Base-by-base conservation (phyloP, 768 basidiomycete genomes). In the Fomitopsis serialis region DNA sequence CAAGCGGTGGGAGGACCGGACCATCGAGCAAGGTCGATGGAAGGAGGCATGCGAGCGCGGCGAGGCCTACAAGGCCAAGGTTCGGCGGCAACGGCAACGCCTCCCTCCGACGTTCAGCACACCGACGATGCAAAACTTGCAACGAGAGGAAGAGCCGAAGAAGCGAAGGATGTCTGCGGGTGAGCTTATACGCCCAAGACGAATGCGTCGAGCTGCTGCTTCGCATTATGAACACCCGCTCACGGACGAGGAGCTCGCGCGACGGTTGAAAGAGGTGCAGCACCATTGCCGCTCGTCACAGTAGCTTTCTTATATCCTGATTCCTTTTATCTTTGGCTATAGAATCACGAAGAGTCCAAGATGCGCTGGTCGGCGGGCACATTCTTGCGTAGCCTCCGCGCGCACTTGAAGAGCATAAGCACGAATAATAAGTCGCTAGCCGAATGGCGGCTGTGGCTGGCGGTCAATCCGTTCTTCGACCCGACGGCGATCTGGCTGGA, bases 401-500 rank as follows among this genome's bases (percentile, higher is more conserved):
- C 62, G 42, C 73, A 70, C 43, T 61, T 82, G 21, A 66, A 61
- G 44, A 65, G 65, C n/a, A 63, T 59, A 24, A 52, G 56, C 2
- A 57, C 71, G 13, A 58, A 55, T 22, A 54, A 17, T 50, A 61
- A 34, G 42, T 48, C 55, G 29, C 66, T 63, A 3, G 65, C 71
- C 52, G 68, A 78, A 7, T 89, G 86, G 84, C 73, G 76, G 23
- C 66, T 81, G 36, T 90, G 88, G 89, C 63, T 91, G n/a, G 87
- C 88, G 2, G 73, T 81, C 60, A 89, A 90, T 61, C 79, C 81
- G 12, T 82, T 82, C 53, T 81, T 75, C 58, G 87, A 89, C 60
- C 80, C 79, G 19, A 90, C 88, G 8, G 87, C 87, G 2, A 88
- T 89, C 36, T 91, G 89, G 89, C 60, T 90, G 40, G 83, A 89